phyloP scores from a whole-genome alignment of 805 yeast genomes.

The Ogataea degrootiae region DNA sequence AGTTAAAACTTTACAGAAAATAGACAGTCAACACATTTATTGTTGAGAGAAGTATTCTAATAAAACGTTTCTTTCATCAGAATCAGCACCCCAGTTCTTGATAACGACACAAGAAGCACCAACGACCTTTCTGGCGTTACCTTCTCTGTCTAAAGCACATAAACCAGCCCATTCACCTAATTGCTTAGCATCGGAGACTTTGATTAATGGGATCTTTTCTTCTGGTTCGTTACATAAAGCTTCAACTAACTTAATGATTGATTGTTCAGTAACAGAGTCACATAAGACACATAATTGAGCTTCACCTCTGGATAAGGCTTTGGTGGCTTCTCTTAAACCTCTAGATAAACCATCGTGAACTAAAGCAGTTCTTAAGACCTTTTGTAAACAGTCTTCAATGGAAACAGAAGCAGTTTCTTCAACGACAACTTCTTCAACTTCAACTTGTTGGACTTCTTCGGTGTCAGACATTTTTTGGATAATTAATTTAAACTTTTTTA shows the following conservation, averaged over 20 bases:
- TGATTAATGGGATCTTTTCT: constrained; percentile 94
- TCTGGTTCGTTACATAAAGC: constrained; percentile 98
- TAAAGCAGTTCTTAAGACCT: constrained; percentile 95
- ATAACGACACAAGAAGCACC: constrained; percentile 99
- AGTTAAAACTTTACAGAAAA: background rate
- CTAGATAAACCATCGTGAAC: constrained; percentile 99
- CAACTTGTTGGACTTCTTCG: constrained; percentile 83
- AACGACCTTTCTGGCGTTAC: constrained; percentile 99
- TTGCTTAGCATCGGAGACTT: constrained; percentile 99
- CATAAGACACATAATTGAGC: constrained; percentile 97
- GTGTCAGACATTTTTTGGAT: constrained; percentile 71
- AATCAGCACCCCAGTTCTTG: constrained; percentile 99
- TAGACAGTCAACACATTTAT: constrained; percentile 35
- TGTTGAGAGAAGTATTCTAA: constrained; percentile 94
- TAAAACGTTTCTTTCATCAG: constrained; percentile 94
- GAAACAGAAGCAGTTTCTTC: constrained; percentile 86
- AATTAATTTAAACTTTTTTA: background rate
- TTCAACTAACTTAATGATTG: constrained; percentile 95
- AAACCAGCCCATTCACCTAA: constrained; percentile 99
- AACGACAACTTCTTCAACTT: constrained; percentile 69
- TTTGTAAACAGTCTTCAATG: constrained; percentile 97
- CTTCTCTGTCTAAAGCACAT: constrained; percentile 99
- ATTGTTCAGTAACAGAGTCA: constrained; percentile 97
- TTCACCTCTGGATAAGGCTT: constrained; percentile 96
- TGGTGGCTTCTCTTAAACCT: constrained; percentile 99